Percentiles rank a stretch among this genome's conserved stretches.
Conservation (phyloP, 75 land plant genomes). For the Sequoia sempervirens region DNA sequence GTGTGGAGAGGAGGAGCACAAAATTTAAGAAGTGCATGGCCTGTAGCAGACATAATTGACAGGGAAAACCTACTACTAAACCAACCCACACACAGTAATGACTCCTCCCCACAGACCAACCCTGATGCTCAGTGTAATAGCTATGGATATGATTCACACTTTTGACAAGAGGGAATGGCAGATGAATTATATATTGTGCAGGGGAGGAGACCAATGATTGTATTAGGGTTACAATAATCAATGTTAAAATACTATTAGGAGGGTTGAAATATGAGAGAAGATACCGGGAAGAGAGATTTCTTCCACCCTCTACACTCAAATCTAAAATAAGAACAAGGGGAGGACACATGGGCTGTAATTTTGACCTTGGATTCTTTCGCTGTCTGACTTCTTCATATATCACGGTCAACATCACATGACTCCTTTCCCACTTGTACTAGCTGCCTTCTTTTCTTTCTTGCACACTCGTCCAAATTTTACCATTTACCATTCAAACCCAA, state of each 20-base stretch:
- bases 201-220: too few species aligned
- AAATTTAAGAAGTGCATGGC: background rate
- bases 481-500: background rate
- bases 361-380: constrained; percentile 4
- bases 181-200: too few species aligned
- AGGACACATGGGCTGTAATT: background rate
- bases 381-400: background rate
- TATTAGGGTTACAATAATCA: too few species aligned
- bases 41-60: background rate
- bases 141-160: too few species aligned
- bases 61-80: background rate
- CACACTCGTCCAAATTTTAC: background rate
- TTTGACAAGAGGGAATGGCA: too few species aligned
- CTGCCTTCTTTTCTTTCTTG: too few species aligned
- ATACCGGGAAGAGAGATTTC: background rate
- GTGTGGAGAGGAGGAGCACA: background rate
- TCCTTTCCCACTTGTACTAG: background rate
- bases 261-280: background rate
- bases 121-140: too few species aligned
- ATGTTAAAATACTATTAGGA: background rate
- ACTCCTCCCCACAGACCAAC: too few species aligned
- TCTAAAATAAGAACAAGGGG: background rate
- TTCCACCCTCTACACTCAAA: background rate
- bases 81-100: background rate
- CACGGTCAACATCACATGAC: background rate